phyloP scores from a whole-genome alignment of 129 eudicot species.

The Centaurea solstitialis region DNA sequence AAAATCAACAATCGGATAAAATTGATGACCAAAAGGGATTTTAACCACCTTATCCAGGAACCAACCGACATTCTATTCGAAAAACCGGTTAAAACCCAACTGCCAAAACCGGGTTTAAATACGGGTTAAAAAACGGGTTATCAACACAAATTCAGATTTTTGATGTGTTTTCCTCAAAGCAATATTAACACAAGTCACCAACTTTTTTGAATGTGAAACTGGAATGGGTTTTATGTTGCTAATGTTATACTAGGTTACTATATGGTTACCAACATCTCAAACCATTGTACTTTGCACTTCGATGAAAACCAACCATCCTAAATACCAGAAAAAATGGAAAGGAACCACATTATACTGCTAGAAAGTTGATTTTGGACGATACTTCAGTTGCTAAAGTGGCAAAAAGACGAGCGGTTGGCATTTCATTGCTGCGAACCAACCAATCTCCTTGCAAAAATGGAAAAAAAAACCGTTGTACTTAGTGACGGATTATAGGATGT shows the following conservation, averaged over 20 bases:
- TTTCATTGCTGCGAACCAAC: neutral
- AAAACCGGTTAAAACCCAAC: no score
- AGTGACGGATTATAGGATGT: neutral
- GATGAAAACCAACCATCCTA: neutral
- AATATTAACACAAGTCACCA: no score
- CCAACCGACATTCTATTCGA: no score
- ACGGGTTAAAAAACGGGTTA: no score
- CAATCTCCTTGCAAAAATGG: neutral
- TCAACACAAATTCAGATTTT: no score
- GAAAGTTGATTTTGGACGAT: neutral
- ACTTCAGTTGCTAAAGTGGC: neutral
- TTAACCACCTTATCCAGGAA: no score
- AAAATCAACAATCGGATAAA: no score
- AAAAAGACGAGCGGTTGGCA: neutral
- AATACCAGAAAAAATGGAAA: neutral
- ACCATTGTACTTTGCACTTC: neutral
- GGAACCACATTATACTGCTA: neutral
- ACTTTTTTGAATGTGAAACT: conserved; percentile 1
- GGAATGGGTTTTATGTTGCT: neutral
- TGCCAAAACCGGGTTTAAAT: no score
- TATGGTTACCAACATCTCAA: neutral
- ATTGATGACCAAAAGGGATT: no score
- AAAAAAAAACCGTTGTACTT: neutral
- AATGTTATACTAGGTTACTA: neutral
- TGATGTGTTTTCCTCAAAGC: no score